Conservation (phyloP, 1,139 yeast genomes). For the Taphrina deformans region DNA sequence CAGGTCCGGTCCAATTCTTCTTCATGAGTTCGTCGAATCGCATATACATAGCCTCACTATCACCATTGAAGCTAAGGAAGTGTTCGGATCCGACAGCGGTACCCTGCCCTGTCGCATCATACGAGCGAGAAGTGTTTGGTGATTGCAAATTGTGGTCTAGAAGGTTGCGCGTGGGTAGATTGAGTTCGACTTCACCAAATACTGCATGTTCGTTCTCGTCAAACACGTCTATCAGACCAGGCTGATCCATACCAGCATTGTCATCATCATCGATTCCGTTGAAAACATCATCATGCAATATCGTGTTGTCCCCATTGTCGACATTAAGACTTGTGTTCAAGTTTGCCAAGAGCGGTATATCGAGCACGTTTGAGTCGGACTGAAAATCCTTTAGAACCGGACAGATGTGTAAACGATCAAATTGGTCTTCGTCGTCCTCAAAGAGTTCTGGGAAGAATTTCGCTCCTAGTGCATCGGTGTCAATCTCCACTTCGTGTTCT, state of each 20-base stretch:
- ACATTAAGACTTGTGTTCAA: neutral
- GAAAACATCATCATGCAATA: constrained; percentile 40
- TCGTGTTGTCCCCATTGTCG: constrained; percentile 38
- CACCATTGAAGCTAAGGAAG: constrained; percentile 44
- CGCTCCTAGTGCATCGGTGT: constrained; percentile 27
- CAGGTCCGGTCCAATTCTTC: constrained; percentile 86
- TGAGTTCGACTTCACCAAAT: constrained; percentile 37
- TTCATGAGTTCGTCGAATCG: constrained; percentile 72
- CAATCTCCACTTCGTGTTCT: constrained; percentile 27
- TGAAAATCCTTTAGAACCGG: constrained; percentile 34
- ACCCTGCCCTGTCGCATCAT: neutral
- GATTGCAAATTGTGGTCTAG: neutral
- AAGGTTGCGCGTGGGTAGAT: neutral
- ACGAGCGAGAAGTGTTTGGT: neutral
- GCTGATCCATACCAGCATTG: constrained; percentile 36
- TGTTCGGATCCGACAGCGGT: constrained; percentile 26
- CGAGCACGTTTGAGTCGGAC: constrained; percentile 31
- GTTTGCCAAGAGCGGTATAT: constrained; percentile 27
- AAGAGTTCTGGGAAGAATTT: constrained; percentile 32
- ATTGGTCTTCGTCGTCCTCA: constrained; percentile 3
- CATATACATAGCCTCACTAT: constrained; percentile 70
- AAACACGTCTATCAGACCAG: constrained; percentile 39
- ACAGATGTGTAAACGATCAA: constrained; percentile 33
- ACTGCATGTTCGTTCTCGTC: constrained; percentile 38
- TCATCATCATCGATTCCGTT: constrained; percentile 40